These are phyloP conservation scores for Lentinula boryana DNA, from an alignment of 768 basidiomycete genomes.

Conservation along the genomic window DNA sequence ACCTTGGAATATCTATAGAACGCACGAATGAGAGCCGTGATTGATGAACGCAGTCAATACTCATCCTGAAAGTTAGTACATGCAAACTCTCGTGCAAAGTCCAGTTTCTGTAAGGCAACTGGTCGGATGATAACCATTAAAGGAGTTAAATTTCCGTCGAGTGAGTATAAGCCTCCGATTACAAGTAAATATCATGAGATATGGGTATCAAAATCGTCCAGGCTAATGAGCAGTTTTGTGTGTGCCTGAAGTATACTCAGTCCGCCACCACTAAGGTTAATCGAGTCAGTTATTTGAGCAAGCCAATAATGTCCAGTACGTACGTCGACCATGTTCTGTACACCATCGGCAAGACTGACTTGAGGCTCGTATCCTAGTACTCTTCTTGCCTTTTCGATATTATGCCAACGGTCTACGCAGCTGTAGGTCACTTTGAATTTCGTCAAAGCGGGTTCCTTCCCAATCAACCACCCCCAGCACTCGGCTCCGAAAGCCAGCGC, in stretches of 20 bases:
- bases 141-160: neutral
- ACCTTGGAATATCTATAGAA: too few species aligned
- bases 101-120: too few species aligned
- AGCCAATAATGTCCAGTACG: conserved; percentile 17
- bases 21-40: too few species aligned
- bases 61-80: too few species aligned
- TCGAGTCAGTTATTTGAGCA: neutral
- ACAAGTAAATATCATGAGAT: neutral
- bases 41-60: too few species aligned
- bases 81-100: too few species aligned
- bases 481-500: conserved; percentile 69
- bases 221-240: conserved; percentile 29
- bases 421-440: conserved; percentile 77
- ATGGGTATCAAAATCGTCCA: neutral
- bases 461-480: conserved; percentile 63
- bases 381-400: conserved; percentile 89
- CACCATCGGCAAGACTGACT: conserved; percentile 84
- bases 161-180: neutral
- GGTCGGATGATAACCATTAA: neutral
- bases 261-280: conserved; percentile 39
- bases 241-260: conserved; percentile 31
- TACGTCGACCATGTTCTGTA: conserved; percentile 72
- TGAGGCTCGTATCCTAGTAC: conserved; percentile 92
- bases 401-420: conserved; percentile 80
- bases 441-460: conserved; percentile 83